A percentile compares a stretch with the other conserved stretches of the same genome.
Evolutionary conservation across 2,329 filamentous ascomycete genomes (phyloP).

Genomic region (Talaromyces marneffei): DNA sequence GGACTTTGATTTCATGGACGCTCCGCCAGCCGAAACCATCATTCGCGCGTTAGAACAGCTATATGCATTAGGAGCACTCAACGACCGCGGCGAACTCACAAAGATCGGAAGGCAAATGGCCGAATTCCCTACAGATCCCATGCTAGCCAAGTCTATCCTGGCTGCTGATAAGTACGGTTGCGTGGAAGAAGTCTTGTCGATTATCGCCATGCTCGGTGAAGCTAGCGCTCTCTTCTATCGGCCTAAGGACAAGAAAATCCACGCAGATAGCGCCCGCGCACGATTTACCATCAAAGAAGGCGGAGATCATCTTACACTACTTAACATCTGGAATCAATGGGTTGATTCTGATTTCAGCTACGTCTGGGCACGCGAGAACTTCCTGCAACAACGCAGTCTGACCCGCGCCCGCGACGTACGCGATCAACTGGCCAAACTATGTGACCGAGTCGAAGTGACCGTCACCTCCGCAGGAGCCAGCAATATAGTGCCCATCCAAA

Average conservation of each 20-base stretch:
- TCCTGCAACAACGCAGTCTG: slow-evolving; percentile 83
- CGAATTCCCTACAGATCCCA: slow-evolving; percentile 87
- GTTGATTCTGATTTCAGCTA: slow-evolving; percentile 83
- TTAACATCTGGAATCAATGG: slow-evolving; percentile 96
- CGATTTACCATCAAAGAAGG: slow-evolving; percentile 87
- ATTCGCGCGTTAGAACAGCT: slow-evolving; percentile 85
- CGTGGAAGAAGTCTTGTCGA: slow-evolving; percentile 83
- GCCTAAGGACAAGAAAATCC: slow-evolving; percentile 94
- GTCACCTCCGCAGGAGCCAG: slow-evolving; percentile 60
- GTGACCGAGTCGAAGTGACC: slow-evolving; percentile 83
- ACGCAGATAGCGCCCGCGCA: slow-evolving; percentile 83
- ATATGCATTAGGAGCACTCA: slow-evolving; percentile 83
- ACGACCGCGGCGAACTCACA: slow-evolving; percentile 81
- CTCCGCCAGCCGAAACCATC: slow-evolving; percentile 80
- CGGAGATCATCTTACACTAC: slow-evolving; percentile 79
- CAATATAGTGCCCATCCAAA: slow-evolving; percentile 74
- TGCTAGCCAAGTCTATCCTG: slow-evolving; percentile 83
- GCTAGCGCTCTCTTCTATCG: slow-evolving; percentile 85
- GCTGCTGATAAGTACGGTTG: slow-evolving; percentile 87
- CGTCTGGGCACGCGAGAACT: slow-evolving; percentile 89
- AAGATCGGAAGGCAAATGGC: slow-evolving; percentile 91
- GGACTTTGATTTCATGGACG: slow-evolving; percentile 94
- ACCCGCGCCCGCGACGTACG: slow-evolving; percentile 84
- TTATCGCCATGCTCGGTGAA: slow-evolving; percentile 92
- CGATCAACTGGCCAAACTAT: slow-evolving; percentile 85